Base-by-base conservation (phyloP, 208 protist genomes). In the Porcisia hertigi region DNA sequence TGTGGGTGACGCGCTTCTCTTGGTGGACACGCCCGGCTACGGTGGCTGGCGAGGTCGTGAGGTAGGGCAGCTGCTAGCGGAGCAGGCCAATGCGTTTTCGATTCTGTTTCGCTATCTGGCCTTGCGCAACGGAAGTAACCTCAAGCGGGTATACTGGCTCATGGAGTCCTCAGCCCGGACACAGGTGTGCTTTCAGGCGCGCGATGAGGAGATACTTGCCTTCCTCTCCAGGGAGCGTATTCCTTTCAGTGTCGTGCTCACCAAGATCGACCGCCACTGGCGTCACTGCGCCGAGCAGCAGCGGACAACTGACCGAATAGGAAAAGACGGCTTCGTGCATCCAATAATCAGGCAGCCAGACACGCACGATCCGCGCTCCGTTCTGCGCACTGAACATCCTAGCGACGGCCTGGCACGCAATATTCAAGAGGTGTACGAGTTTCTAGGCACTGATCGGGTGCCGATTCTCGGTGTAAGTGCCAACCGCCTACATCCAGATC, bases 11-110 rank as follows among this genome's bases (percentile, higher is more conserved):
- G 91, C 85, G 9, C 74, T 97, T 53, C 83, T 96, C 52, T 82
- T 97, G 39, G 92, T 96, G 8, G 94, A 96, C 74, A 96, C 92
- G 3, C 94, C 94, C 63, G 92, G 94, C 34, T 97, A 97, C 79
- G 94, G 94, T 49, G 88, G 87, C 12, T 97, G 94, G 92, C 79
- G 76, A 63, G 83, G 90, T 5, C 85, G 89, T 4, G 23, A 84
- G 12, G 55, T 91, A 23, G 74, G 64, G 12, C 80, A 91, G 77
- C 77, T 69, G 8, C 41, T 85, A 4, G 77, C 77, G 45, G 82
- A 87, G 66, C 75, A 88, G 36, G 94, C 91, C 30, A 88, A 86
- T 52, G 92, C 92, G 36, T 95, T 96, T 81, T 77, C 88, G 36
- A 92, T 94, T 70, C 76, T 96, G 12, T 96, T 95, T 65, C 92